These are phyloP conservation scores for Kwoniella bestiolae DNA, from an alignment of 768 basidiomycete species.

Conservation along the genomic window DNA sequence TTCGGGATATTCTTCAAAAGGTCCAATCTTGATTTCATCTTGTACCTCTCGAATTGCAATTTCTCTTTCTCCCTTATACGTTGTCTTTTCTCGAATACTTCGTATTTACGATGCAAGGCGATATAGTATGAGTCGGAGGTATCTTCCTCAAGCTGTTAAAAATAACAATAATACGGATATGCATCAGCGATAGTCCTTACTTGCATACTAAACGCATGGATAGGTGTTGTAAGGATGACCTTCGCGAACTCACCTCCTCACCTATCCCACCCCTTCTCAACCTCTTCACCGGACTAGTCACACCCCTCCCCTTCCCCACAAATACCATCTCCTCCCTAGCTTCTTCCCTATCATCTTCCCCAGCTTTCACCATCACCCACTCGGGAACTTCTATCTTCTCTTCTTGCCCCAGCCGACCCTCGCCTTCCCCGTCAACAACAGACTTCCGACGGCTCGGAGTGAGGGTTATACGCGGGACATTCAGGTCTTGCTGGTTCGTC, in stretches of 20 bases:
- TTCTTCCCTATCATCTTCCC: conserved; percentile 38
- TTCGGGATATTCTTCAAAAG: conserved; percentile 70
- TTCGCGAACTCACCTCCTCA: conserved; percentile 70
- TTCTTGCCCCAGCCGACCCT: conserved; percentile 73
- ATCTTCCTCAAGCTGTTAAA: conserved; percentile 64
- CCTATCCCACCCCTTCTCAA: conserved; percentile 61
- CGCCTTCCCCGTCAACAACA: neutral
- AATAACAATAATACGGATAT: too few relatives aligned
- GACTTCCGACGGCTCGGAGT: conserved; percentile 63
- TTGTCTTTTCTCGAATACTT: conserved; percentile 81
- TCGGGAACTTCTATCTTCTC: conserved; percentile 73
- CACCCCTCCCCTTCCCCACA: neutral
- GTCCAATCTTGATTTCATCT: conserved; percentile 85
- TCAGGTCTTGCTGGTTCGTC: conserved; percentile 27
- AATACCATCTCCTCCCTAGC: conserved; percentile 28
- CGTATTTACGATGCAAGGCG: conserved; percentile 82
- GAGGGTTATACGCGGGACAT: conserved; percentile 58
- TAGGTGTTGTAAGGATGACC: too few relatives aligned
- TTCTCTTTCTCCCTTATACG: conserved; percentile 89
- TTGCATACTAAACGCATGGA: too few relatives aligned
- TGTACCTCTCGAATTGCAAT: conserved; percentile 87
- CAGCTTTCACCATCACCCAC: conserved; percentile 33
- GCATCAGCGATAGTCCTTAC: too few relatives aligned
- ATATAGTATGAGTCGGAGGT: conserved; percentile 81
- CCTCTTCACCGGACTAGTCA: conserved; percentile 62